Evolutionary conservation across 306 rosid genomes (phyloP).

Genomic region (Vigna radiata): DNA sequence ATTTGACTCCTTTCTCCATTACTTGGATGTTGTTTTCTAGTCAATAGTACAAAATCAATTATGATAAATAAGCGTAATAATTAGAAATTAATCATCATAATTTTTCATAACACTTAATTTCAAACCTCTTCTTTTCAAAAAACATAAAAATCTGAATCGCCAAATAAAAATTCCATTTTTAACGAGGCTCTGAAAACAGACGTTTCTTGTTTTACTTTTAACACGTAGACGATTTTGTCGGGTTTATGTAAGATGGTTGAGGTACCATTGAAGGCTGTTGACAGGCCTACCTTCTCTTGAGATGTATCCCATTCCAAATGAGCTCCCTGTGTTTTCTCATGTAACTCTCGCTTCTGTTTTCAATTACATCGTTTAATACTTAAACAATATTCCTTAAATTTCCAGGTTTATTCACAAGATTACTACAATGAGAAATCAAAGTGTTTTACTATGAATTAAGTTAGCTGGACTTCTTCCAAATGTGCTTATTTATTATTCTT

Average conservation of each 20-base stretch:
- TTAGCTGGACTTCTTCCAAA: not conserved
- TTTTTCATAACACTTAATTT: not conserved
- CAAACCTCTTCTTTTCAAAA: constrained; percentile 3
- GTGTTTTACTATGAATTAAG: no score
- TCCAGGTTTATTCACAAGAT: no score
- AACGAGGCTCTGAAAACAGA: not conserved
- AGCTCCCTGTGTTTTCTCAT: no score
- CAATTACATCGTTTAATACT: no score
- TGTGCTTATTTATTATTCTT: constrained; percentile 21
- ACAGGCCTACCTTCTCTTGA: not conserved
- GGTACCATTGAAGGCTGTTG: constrained; percentile 9
- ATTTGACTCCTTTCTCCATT: constrained; percentile 38
- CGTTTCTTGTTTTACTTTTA: not conserved
- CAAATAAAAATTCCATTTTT: not conserved
- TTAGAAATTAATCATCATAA: no score
- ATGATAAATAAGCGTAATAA: no score
- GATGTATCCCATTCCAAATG: not conserved
- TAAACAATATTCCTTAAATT: no score
- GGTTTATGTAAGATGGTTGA: constrained; percentile 35
- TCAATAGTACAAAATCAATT: no score
- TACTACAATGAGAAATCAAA: no score
- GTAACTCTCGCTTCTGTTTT: not conserved
- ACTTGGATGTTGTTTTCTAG: not conserved
- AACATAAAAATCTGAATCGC: constrained; percentile 24
- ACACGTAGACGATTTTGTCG: constrained; percentile 23